Evolutionary conservation across 495 filamentous ascomycete species (phyloP), one percentile per base, ranked within the genome.

Genomic region (Evernia prunastri): DNA sequence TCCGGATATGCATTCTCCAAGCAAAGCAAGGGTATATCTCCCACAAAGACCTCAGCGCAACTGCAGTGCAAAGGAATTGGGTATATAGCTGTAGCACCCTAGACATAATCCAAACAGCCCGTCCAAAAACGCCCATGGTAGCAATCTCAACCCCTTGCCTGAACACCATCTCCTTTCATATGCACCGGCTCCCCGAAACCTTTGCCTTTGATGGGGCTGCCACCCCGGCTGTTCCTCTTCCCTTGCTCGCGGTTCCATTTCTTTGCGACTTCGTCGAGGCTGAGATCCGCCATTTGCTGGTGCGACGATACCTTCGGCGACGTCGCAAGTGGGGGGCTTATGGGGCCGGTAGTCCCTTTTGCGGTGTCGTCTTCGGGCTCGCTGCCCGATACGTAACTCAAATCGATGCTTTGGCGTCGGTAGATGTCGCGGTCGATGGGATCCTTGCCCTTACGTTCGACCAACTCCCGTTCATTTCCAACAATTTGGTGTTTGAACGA

Each of bases 201-300:
- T 37, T 49, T 59, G 23, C 43, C 42, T 29, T 27, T 57, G 39
- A 53, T 39, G 20, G 47, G 42, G 27, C 43, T 35, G 42, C 53
- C 57, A 2, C 47, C 13, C 23, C 59, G 17, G 31, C 61, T 53
- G 12, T 29, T 56, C 53, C 61, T 53, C n/a, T 29, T 56, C 13
- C 35, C 64, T n/a, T 67, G 65, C 29, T 40, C 45, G 27, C 54
- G 45, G 11, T 37, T 56, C 65, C 65, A 67, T n/a, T 61, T 63
- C 7, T 56, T 61, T 2, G 65, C 65, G 4, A 67, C 65, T 13
- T 47, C 56, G 29, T 67, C 58, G 15, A 67, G 36, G 15, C 33
- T 67, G 1, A 63, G 36, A n/a, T 43, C 49, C 29, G 60, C 33
- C 36, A 43, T 56, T 6, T 39, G 29, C 0, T 54, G 27, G 49